These are phyloP conservation scores for Aspergillus awamori DNA, from an alignment of 2,329 filamentous ascomycete species.

Conservation along the genomic window DNA sequence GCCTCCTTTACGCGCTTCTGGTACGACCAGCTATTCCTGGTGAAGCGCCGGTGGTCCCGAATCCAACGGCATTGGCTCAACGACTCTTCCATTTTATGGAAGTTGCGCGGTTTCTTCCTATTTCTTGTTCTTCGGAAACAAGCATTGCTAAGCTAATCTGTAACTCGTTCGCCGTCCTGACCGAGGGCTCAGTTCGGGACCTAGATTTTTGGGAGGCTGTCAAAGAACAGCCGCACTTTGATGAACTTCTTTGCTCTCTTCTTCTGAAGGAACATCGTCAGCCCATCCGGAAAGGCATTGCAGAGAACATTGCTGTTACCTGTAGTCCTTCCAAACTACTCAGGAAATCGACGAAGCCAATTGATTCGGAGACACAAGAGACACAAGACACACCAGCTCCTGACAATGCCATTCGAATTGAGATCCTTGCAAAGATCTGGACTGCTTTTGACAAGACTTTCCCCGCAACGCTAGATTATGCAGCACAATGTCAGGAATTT, in stretches of 20 bases:
- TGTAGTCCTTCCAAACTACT: conserved; percentile 37
- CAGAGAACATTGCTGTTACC: conserved; percentile 43
- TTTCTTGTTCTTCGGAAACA: conserved; percentile 18
- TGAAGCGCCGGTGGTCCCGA: conserved; percentile 34
- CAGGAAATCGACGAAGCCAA: conserved; percentile 30
- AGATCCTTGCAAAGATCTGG: conserved; percentile 52
- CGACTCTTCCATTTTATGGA: conserved; percentile 42
- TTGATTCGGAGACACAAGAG: conserved; percentile 21
- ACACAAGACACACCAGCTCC: conserved; percentile 12
- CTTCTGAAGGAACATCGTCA: conserved; percentile 50
- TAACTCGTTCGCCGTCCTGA: conserved; percentile 50
- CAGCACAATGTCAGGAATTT: conserved; percentile 48
- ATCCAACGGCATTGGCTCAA: conserved; percentile 40
- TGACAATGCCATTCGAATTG: conserved; percentile 37
- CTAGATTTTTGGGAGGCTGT: conserved; percentile 50
- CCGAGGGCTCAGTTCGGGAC: conserved; percentile 54
- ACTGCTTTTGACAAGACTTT: conserved; percentile 45
- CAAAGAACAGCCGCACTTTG: conserved; percentile 41
- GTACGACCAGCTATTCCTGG: conserved; percentile 30
- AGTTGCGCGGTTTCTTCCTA: conserved; percentile 24
- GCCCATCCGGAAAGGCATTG: conserved; percentile 41
- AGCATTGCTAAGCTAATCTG: conserved; percentile 43
- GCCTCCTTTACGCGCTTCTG: conserved; percentile 58
- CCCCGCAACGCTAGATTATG: conserved; percentile 40
- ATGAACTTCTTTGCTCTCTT: conserved; percentile 44